phyloP scores from a whole-genome alignment of 441 rosid species.

The Bocquillonia castaneifolia region DNA sequence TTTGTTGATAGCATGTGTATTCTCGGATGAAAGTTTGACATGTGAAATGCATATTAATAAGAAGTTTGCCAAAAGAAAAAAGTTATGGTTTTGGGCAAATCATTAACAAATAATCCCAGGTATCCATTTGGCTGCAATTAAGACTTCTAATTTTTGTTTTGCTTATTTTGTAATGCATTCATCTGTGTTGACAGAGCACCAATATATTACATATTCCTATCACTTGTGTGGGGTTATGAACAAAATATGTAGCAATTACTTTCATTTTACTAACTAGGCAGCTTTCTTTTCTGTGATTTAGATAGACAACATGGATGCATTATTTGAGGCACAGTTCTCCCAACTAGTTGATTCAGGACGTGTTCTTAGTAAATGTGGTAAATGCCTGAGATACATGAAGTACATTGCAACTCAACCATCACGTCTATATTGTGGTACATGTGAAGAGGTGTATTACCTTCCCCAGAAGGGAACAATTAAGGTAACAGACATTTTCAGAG shows the following conservation, averaged over 20 bases:
- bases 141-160: background rate
- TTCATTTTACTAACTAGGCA: background rate
- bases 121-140: background rate
- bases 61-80: background rate
- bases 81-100: background rate
- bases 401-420: conserved; percentile 70
- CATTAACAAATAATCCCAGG: background rate
- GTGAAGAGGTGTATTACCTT: conserved; percentile 91
- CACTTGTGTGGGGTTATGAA: background rate
- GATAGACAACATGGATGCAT: conserved; percentile 88
- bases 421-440: conserved; percentile 78
- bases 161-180: background rate
- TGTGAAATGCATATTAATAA: too few species aligned
- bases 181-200: background rate
- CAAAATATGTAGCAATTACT: background rate
- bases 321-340: conserved; percentile 92
- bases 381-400: conserved; percentile 92
- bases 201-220: background rate
- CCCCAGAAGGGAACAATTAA: conserved; percentile 86
- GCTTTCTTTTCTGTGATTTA: conserved; percentile 29
- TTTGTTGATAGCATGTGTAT: background rate
- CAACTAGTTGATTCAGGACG: conserved; percentile 81
- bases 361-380: conserved; percentile 82
- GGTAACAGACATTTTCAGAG: conserved; percentile 34
- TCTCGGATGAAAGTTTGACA: too few species aligned